Evolutionary conservation across 2,329 filamentous ascomycete species (phyloP).

Genomic region (Gaeumannomyces tritici): DNA sequence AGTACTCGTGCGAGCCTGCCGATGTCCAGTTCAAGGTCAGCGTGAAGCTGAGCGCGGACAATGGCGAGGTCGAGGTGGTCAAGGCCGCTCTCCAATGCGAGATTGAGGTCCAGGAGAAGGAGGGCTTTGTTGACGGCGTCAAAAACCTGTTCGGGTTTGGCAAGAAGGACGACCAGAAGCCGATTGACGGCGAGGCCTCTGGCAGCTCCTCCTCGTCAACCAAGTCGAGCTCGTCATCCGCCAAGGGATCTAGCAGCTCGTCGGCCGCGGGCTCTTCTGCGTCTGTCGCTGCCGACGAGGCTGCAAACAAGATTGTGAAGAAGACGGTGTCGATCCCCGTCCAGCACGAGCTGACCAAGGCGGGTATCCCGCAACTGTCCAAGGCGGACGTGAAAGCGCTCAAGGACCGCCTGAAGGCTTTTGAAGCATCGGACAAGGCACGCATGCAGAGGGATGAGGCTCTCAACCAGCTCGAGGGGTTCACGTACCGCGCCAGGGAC

Average conservation of each 20-base stretch:
- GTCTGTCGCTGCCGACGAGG: slow-evolving; percentile 36
- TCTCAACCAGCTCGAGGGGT: slow-evolving; percentile 86
- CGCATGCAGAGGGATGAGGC: slow-evolving; percentile 74
- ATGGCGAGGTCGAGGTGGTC: slow-evolving; percentile 71
- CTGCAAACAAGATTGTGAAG: slow-evolving; percentile 43
- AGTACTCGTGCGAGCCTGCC: slow-evolving; percentile 64
- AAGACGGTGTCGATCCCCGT: slow-evolving; percentile 47
- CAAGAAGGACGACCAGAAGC: slow-evolving; percentile 78
- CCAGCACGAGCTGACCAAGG: slow-evolving; percentile 36
- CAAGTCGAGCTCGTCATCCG: slow-evolving; percentile 9
- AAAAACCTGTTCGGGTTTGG: slow-evolving; percentile 96
- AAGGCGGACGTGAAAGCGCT: slow-evolving; percentile 38
- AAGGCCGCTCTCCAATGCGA: slow-evolving; percentile 79
- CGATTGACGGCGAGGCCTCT: slow-evolving; percentile 43
- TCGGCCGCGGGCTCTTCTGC: not conserved
- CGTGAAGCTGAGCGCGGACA: slow-evolving; percentile 59
- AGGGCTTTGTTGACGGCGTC: slow-evolving; percentile 80
- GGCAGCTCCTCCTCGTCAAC: slow-evolving; percentile 23
- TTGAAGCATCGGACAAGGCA: slow-evolving; percentile 75
- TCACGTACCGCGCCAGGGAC: slow-evolving; percentile 82
- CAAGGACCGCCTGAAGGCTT: slow-evolving; percentile 69
- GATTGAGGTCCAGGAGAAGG: slow-evolving; percentile 62
- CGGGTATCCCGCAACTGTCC: slow-evolving; percentile 38
- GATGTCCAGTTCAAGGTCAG: slow-evolving; percentile 75
- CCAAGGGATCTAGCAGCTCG: slow-evolving; percentile 9